Evolutionary conservation across 495 filamentous ascomycete genomes (phyloP).

Genomic region (Hypoxylon fragiforme): DNA sequence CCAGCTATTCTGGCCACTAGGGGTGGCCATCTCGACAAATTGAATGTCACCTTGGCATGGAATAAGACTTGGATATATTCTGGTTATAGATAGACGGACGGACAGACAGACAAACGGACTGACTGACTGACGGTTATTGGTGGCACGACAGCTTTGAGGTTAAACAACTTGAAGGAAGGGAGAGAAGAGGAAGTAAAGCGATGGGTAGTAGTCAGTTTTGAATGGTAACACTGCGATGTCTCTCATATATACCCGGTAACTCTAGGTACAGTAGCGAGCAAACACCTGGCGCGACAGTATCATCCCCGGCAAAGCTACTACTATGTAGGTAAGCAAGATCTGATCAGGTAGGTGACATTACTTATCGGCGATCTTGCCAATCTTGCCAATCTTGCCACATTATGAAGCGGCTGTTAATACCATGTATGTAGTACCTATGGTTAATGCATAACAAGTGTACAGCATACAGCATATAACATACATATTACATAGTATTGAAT

Average conservation of each 20-base stretch:
- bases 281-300: too few relatives aligned
- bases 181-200: neutral
- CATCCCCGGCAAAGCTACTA: too few relatives aligned
- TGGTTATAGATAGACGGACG: too few relatives aligned
- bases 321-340: too few relatives aligned
- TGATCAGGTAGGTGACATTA: conserved; percentile 18
- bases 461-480: too few relatives aligned
- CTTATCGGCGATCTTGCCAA: conserved; percentile 5
- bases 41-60: neutral
- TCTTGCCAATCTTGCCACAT: too few relatives aligned
- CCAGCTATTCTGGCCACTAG: conserved; percentile 30
- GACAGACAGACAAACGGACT: too few relatives aligned
- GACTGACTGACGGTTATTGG: conserved; percentile 5
- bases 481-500: too few relatives aligned
- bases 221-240: conserved; percentile 17
- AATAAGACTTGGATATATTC: neutral
- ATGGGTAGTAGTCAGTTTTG: neutral
- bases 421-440: too few relatives aligned
- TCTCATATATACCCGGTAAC: too few relatives aligned
- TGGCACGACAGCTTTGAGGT: conserved; percentile 7
- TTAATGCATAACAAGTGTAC: too few relatives aligned
- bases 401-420: neutral
- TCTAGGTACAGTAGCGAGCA: too few relatives aligned
- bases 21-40: conserved; percentile 21
- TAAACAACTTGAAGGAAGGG: neutral